A percentile compares a stretch with the other conserved stretches of the same genome.
Evolutionary conservation across 495 filamentous ascomycete genomes (phyloP).

Genomic region (Aspergillus avenaceus): DNA sequence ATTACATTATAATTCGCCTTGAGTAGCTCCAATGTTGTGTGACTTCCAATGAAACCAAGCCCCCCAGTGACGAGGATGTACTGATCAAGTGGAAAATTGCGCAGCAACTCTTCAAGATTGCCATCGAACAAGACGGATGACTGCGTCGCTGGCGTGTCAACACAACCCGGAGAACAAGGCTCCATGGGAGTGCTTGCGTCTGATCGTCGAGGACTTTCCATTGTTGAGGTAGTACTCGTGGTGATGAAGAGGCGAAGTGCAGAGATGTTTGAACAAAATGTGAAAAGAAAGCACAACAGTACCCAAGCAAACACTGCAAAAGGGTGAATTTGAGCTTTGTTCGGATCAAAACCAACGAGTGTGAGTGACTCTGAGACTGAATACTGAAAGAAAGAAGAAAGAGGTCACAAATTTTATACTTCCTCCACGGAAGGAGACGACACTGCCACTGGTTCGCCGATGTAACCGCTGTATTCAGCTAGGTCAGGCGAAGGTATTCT

Average conservation of each 20-base stretch:
- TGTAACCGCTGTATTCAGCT: slow-evolving; percentile 19
- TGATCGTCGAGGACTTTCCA: slow-evolving; percentile 31
- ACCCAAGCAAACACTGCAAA: background rate
- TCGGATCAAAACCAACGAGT: slow-evolving; percentile 7
- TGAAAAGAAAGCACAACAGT: background rate
- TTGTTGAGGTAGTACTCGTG: too few relatives aligned
- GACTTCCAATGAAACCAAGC: slow-evolving; percentile 62
- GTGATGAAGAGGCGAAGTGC: background rate
- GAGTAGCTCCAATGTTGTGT: slow-evolving; percentile 59
- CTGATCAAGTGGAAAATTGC: slow-evolving; percentile 30
- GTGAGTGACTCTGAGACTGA: slow-evolving; percentile 10
- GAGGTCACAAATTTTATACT: slow-evolving; percentile 23
- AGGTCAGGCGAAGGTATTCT: slow-evolving; percentile 20
- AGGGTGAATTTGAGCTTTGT: background rate
- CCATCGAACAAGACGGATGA: slow-evolving; percentile 38
- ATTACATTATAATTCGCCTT: slow-evolving; percentile 60
- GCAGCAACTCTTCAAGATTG: slow-evolving; percentile 33
- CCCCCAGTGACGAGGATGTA: slow-evolving; percentile 62
- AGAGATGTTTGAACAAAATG: slow-evolving; percentile 6
- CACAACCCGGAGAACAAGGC: slow-evolving; percentile 27
- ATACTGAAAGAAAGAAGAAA: slow-evolving; percentile 12
- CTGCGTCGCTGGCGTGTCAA: slow-evolving; percentile 41
- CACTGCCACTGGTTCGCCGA: slow-evolving; percentile 16
- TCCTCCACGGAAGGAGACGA: slow-evolving; percentile 5
- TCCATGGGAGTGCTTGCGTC: slow-evolving; percentile 32